Percentiles rank a stretch among this genome's conserved stretches.
Conservation (phyloP, 2,329 filamentous ascomycete species). For the Fusarium vanettenii region DNA sequence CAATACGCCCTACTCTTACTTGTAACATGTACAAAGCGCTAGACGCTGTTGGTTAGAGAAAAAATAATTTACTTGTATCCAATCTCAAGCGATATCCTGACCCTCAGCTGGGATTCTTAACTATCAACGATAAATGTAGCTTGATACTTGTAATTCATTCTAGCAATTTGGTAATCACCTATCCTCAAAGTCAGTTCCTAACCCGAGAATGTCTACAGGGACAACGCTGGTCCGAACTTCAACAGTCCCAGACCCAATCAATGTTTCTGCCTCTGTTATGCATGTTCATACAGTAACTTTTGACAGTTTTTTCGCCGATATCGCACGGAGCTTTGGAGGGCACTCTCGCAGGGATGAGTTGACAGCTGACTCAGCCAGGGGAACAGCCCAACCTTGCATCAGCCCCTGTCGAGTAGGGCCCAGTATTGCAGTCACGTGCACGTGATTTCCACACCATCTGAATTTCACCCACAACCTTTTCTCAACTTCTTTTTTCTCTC, state of each 20-base stretch:
- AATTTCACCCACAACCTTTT: conserved; percentile 46
- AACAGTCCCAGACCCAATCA: background rate
- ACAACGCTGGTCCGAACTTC: background rate
- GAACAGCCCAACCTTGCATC: background rate
- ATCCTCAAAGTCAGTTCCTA: background rate
- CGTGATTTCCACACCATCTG: conserved; percentile 29
- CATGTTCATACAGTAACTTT: background rate
- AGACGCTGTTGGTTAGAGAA: conserved; percentile 12
- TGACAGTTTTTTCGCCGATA: background rate
- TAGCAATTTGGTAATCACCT: background rate
- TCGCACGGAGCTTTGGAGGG: background rate
- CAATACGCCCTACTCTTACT: conserved; percentile 35
- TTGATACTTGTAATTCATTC: background rate
- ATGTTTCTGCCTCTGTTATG: background rate
- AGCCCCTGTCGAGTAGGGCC: background rate
- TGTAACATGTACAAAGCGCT: conserved; percentile 21
- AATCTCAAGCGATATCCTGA: background rate
- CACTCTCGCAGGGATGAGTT: background rate
- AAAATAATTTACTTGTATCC: conserved; percentile 1
- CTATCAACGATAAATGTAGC: background rate
- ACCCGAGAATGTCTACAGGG: background rate
- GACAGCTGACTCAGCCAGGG: background rate
- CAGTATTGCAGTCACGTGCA: conserved; percentile 48
- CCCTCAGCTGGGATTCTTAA: background rate
- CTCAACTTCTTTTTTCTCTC: conserved; percentile 5